Conservation (phyloP, 768 basidiomycete genomes). For the Rhodotorula paludigena region DNA sequence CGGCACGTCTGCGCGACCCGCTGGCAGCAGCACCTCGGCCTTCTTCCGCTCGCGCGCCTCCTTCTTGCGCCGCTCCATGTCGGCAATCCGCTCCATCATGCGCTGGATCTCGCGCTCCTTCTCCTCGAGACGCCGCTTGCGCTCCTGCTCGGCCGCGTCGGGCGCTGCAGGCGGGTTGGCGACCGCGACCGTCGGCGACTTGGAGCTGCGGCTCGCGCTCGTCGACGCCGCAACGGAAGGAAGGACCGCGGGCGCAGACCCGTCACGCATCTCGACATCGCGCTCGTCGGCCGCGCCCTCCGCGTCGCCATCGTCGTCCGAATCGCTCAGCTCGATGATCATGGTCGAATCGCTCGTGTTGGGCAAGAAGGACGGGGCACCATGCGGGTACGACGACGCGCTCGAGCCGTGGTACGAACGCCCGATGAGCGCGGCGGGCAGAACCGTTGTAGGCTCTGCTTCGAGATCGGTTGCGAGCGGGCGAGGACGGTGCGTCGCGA, state of each 20-base stretch:
- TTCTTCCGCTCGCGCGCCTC: not conserved
- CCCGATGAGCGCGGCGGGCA: too few species aligned
- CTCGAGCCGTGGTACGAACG: too few species aligned
- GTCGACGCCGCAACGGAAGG: conserved; percentile 39
- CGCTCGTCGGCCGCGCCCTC: conserved; percentile 43
- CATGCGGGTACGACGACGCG: too few species aligned
- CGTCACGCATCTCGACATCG: not conserved
- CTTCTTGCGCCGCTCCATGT: conserved; percentile 18
- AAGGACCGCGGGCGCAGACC: too few species aligned
- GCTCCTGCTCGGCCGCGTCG: conserved; percentile 7
- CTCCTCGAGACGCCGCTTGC: conserved; percentile 56
- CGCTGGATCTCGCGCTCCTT: conserved; percentile 51
- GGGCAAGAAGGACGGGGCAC: too few species aligned
- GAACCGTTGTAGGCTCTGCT: not conserved
- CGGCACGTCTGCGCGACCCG: too few species aligned
- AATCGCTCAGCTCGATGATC: conserved; percentile 48
- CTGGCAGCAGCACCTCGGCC: not conserved
- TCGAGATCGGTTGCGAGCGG: conserved; percentile 52
- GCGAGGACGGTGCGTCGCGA: not conserved
- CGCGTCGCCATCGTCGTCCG: conserved; percentile 58
- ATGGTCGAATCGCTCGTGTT: not conserved
- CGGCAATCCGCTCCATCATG: conserved; percentile 23
- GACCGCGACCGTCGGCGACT: conserved; percentile 41
- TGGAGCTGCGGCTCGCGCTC: conserved; percentile 38
- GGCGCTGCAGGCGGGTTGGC: too few species aligned